Conservation (phyloP, 2,329 filamentous ascomycete genomes). For the Aspergillus sergii region DNA sequence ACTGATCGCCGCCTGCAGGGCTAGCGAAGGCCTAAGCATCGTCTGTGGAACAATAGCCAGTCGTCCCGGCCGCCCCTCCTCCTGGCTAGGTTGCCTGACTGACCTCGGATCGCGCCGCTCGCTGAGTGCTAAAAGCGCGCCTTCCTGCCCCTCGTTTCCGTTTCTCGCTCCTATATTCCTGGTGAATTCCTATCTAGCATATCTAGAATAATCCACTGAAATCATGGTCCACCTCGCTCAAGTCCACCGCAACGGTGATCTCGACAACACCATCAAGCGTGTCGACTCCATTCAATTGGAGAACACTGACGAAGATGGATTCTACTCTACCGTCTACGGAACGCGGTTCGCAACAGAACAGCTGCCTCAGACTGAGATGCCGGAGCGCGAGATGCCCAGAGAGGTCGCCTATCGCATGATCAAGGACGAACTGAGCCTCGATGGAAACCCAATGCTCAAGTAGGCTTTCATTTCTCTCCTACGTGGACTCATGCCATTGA, state of each 20-base stretch:
- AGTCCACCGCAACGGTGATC: conserved; percentile 40
- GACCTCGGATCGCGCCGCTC: background rate
- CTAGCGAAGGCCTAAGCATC: conserved; percentile 1
- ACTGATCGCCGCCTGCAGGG: background rate
- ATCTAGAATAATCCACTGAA: background rate
- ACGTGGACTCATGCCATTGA: background rate
- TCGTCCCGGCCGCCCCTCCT: background rate
- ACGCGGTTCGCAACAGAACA: conserved; percentile 80
- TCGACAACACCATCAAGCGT: conserved; percentile 40
- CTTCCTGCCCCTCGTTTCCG: background rate
- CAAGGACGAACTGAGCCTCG: conserved; percentile 88
- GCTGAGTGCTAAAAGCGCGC: conserved; percentile 2
- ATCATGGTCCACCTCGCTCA: conserved; percentile 47
- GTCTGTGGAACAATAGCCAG: background rate
- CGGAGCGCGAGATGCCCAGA: conserved; percentile 84
- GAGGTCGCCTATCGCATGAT: conserved; percentile 97
- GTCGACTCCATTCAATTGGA: conserved; percentile 53
- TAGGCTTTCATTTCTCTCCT: conserved; percentile 23
- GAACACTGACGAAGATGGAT: conserved; percentile 47
- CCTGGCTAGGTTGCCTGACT: background rate
- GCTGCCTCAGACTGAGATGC: conserved; percentile 82
- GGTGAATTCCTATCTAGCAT: background rate
- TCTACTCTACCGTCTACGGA: conserved; percentile 83
- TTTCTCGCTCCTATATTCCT: background rate
- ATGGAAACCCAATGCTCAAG: conserved; percentile 83